phyloP scores from a whole-genome alignment of 371 early-diverging fungal genomes.

The Mortierella sp. region DNA sequence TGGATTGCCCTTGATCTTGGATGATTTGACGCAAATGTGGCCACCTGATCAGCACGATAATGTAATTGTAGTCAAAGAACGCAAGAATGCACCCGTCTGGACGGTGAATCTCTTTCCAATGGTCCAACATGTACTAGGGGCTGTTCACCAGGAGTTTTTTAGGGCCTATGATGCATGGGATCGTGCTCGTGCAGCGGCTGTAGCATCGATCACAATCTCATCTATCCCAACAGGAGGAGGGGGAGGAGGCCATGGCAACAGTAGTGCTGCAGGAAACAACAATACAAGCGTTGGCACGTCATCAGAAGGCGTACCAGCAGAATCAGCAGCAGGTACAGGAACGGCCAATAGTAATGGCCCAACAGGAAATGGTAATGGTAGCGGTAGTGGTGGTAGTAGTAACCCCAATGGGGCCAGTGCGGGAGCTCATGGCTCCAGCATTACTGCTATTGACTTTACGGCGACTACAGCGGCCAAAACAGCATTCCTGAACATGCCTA shows the following conservation, averaged over 20 bases:
- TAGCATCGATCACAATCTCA: conserved; percentile 36
- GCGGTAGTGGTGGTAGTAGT: background rate
- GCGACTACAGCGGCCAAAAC: conserved; percentile 56
- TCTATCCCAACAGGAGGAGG: background rate
- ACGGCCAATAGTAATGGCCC: background rate
- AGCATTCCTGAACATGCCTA: conserved; percentile 57
- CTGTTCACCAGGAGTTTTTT: conserved; percentile 74
- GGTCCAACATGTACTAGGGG: conserved; percentile 66
- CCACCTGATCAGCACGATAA: conserved; percentile 81
- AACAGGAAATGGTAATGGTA: background rate
- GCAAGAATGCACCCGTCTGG: conserved; percentile 66
- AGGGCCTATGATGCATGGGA: conserved; percentile 50
- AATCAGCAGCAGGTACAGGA: background rate
- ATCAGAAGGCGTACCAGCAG: too few species aligned
- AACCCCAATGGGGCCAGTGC: background rate
- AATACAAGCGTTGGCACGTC: background rate
- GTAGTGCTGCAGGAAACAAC: background rate
- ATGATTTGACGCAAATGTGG: conserved; percentile 84
- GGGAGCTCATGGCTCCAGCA: background rate
- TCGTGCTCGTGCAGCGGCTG: conserved; percentile 30
- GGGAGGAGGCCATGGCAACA: background rate
- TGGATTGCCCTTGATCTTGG: conserved; percentile 73
- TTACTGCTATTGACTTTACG: conserved; percentile 40
- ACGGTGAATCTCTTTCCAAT: conserved; percentile 76
- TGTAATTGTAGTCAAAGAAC: conserved; percentile 78